These are phyloP conservation scores for Cavenderia fasciculata DNA, from an alignment of 78 protist species.

Conservation along the genomic window DNA sequence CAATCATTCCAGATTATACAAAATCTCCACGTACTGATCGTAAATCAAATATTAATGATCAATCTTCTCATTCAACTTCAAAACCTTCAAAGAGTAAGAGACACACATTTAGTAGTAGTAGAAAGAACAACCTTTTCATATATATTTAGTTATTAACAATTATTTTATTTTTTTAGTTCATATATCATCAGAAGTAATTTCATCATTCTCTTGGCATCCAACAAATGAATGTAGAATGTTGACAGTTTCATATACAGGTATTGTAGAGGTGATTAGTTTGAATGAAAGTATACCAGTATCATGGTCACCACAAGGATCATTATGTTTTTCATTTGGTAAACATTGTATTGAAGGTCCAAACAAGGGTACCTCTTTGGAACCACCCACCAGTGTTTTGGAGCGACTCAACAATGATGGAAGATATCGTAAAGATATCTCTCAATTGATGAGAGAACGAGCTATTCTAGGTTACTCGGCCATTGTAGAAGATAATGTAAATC, in stretches of 20 bases:
- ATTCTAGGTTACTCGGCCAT: constrained; percentile 51
- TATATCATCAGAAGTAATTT: constrained; percentile 28
- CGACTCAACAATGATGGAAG: constrained; percentile 59
- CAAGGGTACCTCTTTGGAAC: constrained; percentile 37
- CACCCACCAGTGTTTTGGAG: neutral
- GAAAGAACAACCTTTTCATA: neutral
- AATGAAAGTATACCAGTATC: constrained; percentile 70
- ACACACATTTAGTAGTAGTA: neutral
- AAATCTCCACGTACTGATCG: constrained; percentile 23
- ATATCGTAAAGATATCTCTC: constrained; percentile 68
- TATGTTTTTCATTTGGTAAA: constrained; percentile 66
- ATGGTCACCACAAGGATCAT: constrained; percentile 77
- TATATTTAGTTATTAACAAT: neutral
- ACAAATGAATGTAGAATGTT: constrained; percentile 74
- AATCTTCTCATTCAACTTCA: neutral
- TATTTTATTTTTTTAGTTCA: constrained; percentile 10
- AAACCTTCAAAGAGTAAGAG: constrained; percentile 44
- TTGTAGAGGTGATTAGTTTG: constrained; percentile 59
- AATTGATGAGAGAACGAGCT: constrained; percentile 69
- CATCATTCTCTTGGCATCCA: constrained; percentile 82
- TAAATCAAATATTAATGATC: constrained; percentile 1
- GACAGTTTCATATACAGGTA: constrained; percentile 63
- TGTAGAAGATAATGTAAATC: constrained; percentile 36
- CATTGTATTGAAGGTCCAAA: constrained; percentile 55
- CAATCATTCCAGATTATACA: constrained; percentile 9